These are phyloP conservation scores for Penicillium cosmopolitanum DNA, from an alignment of 495 filamentous ascomycete genomes.

Conservation along the genomic window DNA sequence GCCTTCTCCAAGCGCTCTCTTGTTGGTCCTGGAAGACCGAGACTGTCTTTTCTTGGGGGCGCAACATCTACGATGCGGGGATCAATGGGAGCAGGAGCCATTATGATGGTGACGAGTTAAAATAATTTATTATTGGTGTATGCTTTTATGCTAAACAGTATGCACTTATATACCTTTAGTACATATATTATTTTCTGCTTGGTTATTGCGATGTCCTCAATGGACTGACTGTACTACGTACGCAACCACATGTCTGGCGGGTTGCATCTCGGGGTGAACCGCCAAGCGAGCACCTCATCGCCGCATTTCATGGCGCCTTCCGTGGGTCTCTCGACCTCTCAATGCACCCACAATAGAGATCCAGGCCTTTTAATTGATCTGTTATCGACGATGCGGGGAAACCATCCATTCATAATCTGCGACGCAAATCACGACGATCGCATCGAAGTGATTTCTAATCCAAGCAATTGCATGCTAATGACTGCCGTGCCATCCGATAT, in stretches of 20 bases:
- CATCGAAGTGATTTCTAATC: constrained; percentile 9
- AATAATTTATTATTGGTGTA: not conserved
- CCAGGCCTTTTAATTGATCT: not conserved
- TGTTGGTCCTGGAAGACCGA: constrained; percentile 57
- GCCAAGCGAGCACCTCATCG: constrained; percentile 40
- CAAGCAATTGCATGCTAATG: not conserved
- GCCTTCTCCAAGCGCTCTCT: constrained; percentile 62
- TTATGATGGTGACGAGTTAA: constrained; percentile 13
- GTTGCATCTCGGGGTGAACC: not conserved
- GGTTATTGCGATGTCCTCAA: too few relatives aligned
- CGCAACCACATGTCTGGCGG: too few relatives aligned
- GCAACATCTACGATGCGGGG: constrained; percentile 62
- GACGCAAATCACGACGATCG: constrained; percentile 13
- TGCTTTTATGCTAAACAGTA: too few relatives aligned
- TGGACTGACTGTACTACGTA: too few relatives aligned
- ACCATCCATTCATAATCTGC: constrained; percentile 18
- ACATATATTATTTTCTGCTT: too few relatives aligned
- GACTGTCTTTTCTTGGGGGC: constrained; percentile 62
- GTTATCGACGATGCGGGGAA: constrained; percentile 1
- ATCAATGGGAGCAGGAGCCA: constrained; percentile 57
- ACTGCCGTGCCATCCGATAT: constrained; percentile 19
- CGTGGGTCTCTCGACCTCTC: not conserved
- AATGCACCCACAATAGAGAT: not conserved
- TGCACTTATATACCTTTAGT: too few relatives aligned
- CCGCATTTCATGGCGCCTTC: constrained; percentile 24